These are phyloP conservation scores for Hymenoscyphus fraxineus DNA, from an alignment of 2,329 filamentous ascomycete genomes.

Conservation along the genomic window DNA sequence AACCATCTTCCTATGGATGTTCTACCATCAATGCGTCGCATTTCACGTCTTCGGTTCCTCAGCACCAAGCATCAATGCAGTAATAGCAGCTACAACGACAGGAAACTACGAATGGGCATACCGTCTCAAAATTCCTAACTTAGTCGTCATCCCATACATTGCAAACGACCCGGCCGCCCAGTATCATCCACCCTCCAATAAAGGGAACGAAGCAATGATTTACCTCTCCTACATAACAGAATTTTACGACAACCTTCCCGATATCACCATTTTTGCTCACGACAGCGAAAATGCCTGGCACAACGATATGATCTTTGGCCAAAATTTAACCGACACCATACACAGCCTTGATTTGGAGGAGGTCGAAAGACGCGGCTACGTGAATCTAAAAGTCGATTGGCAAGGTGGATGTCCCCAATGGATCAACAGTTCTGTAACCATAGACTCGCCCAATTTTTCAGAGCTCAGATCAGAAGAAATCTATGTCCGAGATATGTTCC, in stretches of 20 bases:
- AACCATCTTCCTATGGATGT: not conserved
- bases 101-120: constrained; percentile 35
- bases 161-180: constrained; percentile 45
- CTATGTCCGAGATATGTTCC: constrained; percentile 14
- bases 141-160: constrained; percentile 42
- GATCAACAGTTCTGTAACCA: constrained; percentile 41
- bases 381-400: constrained; percentile 54
- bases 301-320: constrained; percentile 36
- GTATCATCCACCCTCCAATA: constrained; percentile 50
- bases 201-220: constrained; percentile 60
- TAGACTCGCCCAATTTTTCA: constrained; percentile 33
- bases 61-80: constrained; percentile 31
- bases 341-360: constrained; percentile 34
- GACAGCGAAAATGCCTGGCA: constrained; percentile 47
- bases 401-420: constrained; percentile 52
- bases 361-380: constrained; percentile 47
- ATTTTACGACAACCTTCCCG: constrained; percentile 55
- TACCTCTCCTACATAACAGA: constrained; percentile 60
- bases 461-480: constrained; percentile 33
- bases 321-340: constrained; percentile 34
- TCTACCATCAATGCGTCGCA: not conserved
- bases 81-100: constrained; percentile 47
- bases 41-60: not conserved
- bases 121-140: constrained; percentile 33
- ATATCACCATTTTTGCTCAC: constrained; percentile 58